Percentiles rank a stretch among this genome's conserved stretches.
Evolutionary conservation across 1,139 yeast genomes (phyloP).

Genomic region (Pichia sp.): DNA sequence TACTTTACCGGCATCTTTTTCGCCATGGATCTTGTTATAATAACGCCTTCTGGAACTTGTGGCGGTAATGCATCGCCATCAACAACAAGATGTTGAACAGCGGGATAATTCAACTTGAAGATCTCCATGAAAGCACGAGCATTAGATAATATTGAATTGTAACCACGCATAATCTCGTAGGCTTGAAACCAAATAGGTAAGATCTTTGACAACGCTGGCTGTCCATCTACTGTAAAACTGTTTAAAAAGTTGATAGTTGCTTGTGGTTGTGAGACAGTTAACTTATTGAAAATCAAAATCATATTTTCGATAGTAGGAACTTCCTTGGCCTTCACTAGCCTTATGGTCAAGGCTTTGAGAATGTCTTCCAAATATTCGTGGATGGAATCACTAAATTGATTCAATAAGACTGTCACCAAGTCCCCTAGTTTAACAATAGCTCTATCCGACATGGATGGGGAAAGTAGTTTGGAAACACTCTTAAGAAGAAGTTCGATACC

Average conservation of each 20-base stretch:
- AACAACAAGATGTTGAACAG: slow-evolving; percentile 51
- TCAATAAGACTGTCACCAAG: slow-evolving; percentile 60
- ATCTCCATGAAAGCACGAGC: slow-evolving; percentile 66
- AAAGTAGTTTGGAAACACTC: slow-evolving; percentile 65
- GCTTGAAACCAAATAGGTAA: slow-evolving; percentile 78
- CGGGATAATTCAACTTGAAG: slow-evolving; percentile 52
- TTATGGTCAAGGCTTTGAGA: slow-evolving; percentile 64
- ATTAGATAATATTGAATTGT: slow-evolving; percentile 65
- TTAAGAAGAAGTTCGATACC: slow-evolving; percentile 55
- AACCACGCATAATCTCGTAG: slow-evolving; percentile 78
- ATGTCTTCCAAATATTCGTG: slow-evolving; percentile 48
- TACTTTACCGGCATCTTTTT: slow-evolving; percentile 59
- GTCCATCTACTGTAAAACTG: slow-evolving; percentile 37
- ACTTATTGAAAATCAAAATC: slow-evolving; percentile 68
- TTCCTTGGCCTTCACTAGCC: slow-evolving; percentile 63
- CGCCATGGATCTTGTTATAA: slow-evolving; percentile 82
- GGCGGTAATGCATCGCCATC: slow-evolving; percentile 75
- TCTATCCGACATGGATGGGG: slow-evolving; percentile 68
- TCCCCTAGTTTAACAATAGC: slow-evolving; percentile 76
- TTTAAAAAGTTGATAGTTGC: slow-evolving; percentile 60
- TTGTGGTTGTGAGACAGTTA: slow-evolving; percentile 56
- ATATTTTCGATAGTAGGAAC: slow-evolving; percentile 73
- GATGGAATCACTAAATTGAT: slow-evolving; percentile 47
- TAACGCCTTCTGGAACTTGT: slow-evolving; percentile 46
- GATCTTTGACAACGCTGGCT: slow-evolving; percentile 45